phyloP scores from a whole-genome alignment of 768 basidiomycete genomes.

The Mycena galericulata region DNA sequence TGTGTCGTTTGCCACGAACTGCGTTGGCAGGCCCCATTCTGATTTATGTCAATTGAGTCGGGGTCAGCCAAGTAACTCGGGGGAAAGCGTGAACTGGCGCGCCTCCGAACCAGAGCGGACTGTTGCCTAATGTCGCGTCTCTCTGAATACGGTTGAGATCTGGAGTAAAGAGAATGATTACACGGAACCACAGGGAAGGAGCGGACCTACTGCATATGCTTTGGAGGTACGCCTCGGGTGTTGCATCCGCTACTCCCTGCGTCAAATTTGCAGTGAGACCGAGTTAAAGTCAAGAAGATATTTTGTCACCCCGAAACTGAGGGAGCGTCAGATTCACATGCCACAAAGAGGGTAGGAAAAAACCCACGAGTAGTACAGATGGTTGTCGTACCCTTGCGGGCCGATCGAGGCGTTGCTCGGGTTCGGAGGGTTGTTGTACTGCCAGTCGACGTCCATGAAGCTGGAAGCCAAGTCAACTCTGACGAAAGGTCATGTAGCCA shows the following conservation, averaged over 20 bases:
- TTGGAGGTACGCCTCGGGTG: conserved; percentile 71
- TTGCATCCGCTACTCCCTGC: conserved; percentile 78
- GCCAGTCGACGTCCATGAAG: conserved; percentile 89
- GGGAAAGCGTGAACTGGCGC: too few species aligned
- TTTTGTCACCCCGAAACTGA: conserved; percentile 73
- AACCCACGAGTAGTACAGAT: conserved; percentile 81
- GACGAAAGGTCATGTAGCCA: background rate
- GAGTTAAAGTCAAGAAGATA: conserved; percentile 6
- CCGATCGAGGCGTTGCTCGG: conserved; percentile 77
- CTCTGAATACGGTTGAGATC: conserved; percentile 69
- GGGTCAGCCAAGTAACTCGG: too few species aligned
- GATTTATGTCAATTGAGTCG: too few species aligned
- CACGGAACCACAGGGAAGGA: background rate
- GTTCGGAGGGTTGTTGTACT: conserved; percentile 74
- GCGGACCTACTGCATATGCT: conserved; percentile 75
- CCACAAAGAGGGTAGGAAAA: too few species aligned
- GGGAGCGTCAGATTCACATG: background rate
- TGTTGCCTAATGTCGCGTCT: conserved; percentile 58
- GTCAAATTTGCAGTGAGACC: conserved; percentile 17
- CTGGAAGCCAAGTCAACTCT: conserved; percentile 50
- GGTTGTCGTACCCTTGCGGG: conserved; percentile 85
- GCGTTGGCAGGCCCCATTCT: conserved; percentile 69
- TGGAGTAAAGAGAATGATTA: conserved; percentile 44
- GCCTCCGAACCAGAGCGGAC: conserved; percentile 64
- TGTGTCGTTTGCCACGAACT: conserved; percentile 64